Evolutionary conservation across 345 rosid genomes (phyloP), one percentile per base, ranked within the genome.

Genomic region (Populus simonii): DNA sequence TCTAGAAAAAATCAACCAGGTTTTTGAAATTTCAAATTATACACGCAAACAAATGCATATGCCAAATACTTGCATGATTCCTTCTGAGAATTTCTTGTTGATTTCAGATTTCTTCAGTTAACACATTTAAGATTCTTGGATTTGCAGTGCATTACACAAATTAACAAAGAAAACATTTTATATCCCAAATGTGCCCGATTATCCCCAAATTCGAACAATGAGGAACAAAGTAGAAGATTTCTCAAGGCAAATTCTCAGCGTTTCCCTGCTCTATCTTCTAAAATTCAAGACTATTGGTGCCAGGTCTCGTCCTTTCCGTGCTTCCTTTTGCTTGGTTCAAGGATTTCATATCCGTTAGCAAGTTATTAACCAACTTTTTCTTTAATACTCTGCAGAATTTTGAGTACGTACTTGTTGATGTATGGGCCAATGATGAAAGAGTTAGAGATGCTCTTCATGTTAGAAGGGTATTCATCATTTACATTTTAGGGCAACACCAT

Each of bases 371-470:
- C 20, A 25, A 11, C 6, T 12, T 2, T 35, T 15, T 8, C 38
- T 67, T 8, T 29, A 68, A 68, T 36, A 38, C 8, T 5, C 45
- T 25, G 22, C 70, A 74, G 76, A 74, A 74, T 16, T 74, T 62
- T 17, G 69, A 74, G 20, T 27, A 74, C 76, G 43, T 39, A 51
- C 76, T 74, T 41, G 23, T 74, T 23, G 76, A 74, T 68, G 45
- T 27, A 62, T 86, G 86, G 89, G 77, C 86, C 49, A 79, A 80
- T 38, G 77, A 84, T 29, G 25, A 73, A 6, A 70, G 55, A 13
- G 89, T 86, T 16, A 85, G 22, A 68, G 59, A 68, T 23, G 85
- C 89, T 65, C 82, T 86, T 5, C 33, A 81, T 71, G 83, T 86
- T 43, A 69, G 84, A 31, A 33, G 15, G 80, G 89, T 86, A 74